phyloP scores from a whole-genome alignment of 306 rosid genomes.

The Fragaria vesca region DNA sequence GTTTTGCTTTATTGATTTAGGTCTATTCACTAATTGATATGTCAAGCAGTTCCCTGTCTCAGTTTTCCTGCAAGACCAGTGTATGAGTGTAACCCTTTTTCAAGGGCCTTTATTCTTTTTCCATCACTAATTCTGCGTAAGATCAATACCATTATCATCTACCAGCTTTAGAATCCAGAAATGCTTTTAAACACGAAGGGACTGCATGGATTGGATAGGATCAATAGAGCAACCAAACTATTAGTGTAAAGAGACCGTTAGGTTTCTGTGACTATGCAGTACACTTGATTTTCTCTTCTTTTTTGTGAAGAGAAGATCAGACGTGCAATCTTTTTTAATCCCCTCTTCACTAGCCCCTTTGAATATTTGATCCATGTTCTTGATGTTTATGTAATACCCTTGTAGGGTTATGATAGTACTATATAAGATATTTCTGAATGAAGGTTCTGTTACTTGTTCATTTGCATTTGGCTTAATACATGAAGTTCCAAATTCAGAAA shows the following conservation, averaged over 20 bases:
- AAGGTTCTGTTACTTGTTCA: neutral
- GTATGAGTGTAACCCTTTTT: neutral
- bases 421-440: neutral
- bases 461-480: neutral
- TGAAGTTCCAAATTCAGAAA: neutral
- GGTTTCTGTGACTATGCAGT: neutral
- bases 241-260: neutral
- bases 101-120: neutral
- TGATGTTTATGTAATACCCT: neutral
- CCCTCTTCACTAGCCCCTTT: neutral
- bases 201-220: neutral
- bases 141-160: neutral
- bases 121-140: neutral
- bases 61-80: neutral
- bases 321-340: neutral
- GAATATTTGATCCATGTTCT: neutral
- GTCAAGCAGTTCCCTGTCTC: neutral
- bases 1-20: neutral
- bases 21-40: neutral
- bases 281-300: neutral
- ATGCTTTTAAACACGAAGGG: neutral
- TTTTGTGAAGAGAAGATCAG: neutral
- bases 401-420: neutral
- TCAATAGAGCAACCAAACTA: neutral
- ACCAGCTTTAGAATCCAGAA: neutral